Evolutionary conservation across 176 grass and related monocot species (phyloP), one percentile per base, ranked within the genome.

Genomic region (Triticum turgidum): DNA sequence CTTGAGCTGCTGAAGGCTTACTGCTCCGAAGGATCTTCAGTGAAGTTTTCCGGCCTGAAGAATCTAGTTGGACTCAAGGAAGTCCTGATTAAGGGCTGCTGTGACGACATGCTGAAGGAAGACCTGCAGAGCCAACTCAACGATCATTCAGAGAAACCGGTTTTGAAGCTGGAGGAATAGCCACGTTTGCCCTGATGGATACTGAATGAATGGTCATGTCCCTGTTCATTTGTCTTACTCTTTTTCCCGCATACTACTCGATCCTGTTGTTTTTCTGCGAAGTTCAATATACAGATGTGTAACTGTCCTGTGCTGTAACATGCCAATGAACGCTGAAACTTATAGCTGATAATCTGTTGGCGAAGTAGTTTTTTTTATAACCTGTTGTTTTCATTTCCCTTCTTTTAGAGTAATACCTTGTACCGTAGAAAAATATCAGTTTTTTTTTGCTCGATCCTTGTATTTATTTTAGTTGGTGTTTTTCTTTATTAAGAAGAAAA

Each of bases 101-200:
- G 15, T 4, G 4, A 44, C 17, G 52, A 73, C 0, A 0, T 0
- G 12, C 2, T 73, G 11, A 25, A 20, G 29, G 0, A 65, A 29
- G 1, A 64, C 0, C 3, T 81, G 85, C 0, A 12, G 18, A 33
- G 0, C 0, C 25, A 22, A 6, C 65, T 80, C 1, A 0, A 0
- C 7, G 0, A 56, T 1, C 61, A 69, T 29, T 44, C 1, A 1
- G 69, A 35, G 0, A 54, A 68, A 0, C 83, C 74, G 5, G 3
- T 13, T 35, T 78, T 85, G 83, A 67, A 68, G 10, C 3, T 14
- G 77, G 6, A 11, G 5, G 20, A 34, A 11, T 1, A 3, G 5
- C 18, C 37, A 24, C 9, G 9, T 72, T 42, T 9, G 21, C 12
- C n/a, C 38, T 44, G 69, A 73, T 73, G 38, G 10, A 24, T 73